Evolutionary conservation across 345 rosid species (phyloP).

Genomic region (Populus deltoides): DNA sequence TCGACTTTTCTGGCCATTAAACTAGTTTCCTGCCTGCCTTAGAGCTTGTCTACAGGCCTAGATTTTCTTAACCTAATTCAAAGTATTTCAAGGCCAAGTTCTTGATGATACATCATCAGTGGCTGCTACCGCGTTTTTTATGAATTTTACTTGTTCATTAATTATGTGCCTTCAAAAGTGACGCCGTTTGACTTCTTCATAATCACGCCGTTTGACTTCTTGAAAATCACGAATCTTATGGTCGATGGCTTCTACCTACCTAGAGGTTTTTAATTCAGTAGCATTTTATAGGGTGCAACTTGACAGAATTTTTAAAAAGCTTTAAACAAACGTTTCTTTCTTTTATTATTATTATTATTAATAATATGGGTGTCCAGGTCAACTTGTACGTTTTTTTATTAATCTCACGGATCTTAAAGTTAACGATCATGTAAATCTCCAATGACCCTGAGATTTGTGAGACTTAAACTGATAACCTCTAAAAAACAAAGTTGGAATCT

Average conservation of each 20-base stretch:
- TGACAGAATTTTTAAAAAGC: neutral
- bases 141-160: neutral
- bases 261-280: neutral
- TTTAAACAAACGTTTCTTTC: neutral
- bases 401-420: too few species aligned
- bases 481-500: too few species aligned
- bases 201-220: neutral
- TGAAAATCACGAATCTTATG: neutral
- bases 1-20: neutral
- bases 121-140: neutral
- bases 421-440: too few species aligned
- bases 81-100: neutral
- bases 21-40: neutral
- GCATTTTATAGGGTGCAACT: neutral
- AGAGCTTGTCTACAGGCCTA: neutral
- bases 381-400: accelerated
- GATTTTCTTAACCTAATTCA: neutral
- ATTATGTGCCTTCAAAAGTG: neutral
- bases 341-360: too few species aligned
- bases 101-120: neutral
- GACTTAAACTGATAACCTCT: accelerated
- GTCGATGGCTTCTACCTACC: neutral
- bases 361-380: accelerated
- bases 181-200: neutral
- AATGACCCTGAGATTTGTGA: too few species aligned